Percentiles rank a stretch among this genome's conserved stretches.
Evolutionary conservation across 352 stramenopile species (phyloP).

Genomic region (Globisporangium cystogenes): DNA sequence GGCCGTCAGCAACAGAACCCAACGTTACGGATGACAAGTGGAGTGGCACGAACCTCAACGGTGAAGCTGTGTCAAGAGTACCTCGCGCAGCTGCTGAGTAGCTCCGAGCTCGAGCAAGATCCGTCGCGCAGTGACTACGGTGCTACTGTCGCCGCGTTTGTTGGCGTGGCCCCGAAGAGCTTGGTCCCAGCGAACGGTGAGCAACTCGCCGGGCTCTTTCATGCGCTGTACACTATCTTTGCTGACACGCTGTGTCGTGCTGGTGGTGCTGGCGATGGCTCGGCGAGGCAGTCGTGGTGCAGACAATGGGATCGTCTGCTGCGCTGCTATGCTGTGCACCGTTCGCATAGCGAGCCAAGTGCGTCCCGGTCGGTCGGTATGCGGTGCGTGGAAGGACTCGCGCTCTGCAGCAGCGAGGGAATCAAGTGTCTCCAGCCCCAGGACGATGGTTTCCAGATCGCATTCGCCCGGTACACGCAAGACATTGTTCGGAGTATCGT

Average conservation of each 20-base stretch:
- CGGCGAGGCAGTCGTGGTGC: background rate
- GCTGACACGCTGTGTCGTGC: conserved; percentile 2
- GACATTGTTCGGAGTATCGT: conserved; percentile 18
- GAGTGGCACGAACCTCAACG: background rate
- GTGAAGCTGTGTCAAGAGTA: conserved; percentile 6
- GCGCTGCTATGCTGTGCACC: background rate
- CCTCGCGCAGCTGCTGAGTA: conserved; percentile 6
- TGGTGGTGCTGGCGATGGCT: background rate
- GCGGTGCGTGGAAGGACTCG: conserved; percentile 3
- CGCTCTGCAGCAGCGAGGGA: background rate
- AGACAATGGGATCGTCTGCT: conserved; percentile 11
- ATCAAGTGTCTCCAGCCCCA: background rate
- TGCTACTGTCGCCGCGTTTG: background rate
- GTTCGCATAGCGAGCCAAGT: background rate
- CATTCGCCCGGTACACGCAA: conserved; percentile 23
- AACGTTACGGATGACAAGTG: background rate
- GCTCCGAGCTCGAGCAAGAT: conserved; percentile 1
- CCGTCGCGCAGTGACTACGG: background rate
- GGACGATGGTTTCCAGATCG: conserved; percentile 15
- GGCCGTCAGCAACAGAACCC: background rate
- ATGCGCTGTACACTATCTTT: conserved; percentile 14
- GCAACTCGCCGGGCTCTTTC: conserved; percentile 9
- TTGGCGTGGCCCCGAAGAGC: background rate
- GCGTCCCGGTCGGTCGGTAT: background rate
- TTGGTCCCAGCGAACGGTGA: conserved; percentile 1